Conservation (phyloP, 2,329 filamentous ascomycete genomes). For the Fusarium sororula region DNA sequence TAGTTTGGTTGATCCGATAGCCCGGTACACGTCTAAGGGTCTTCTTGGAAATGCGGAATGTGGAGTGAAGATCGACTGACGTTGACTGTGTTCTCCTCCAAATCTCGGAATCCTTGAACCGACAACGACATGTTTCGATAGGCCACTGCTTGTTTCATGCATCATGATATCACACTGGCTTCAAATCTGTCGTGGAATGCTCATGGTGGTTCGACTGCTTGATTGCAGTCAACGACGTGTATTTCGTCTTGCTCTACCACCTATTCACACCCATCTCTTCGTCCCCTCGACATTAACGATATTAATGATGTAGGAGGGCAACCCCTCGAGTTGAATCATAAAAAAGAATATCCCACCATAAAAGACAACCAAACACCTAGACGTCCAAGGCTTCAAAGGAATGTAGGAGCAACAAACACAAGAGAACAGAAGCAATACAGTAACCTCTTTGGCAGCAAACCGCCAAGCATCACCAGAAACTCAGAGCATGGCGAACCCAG, state of each 20-base stretch:
- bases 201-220: constrained; percentile 16
- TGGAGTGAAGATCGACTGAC: constrained; percentile 19
- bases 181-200: background rate
- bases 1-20: constrained; percentile 24
- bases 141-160: background rate
- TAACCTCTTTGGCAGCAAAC: background rate
- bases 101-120: background rate
- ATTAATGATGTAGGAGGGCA: constrained; percentile 32
- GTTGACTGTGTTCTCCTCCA: background rate
- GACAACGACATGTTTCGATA: background rate
- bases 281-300: constrained; percentile 26
- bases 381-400: constrained; percentile 41
- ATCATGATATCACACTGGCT: background rate
- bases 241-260: constrained; percentile 19
- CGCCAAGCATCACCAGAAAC: background rate
- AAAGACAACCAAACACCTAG: constrained; percentile 41
- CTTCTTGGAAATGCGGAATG: constrained; percentile 14
- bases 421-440: constrained; percentile 27
- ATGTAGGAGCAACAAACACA: constrained; percentile 36
- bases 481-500: constrained; percentile 54
- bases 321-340: constrained; percentile 19
- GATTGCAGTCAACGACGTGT: constrained; percentile 17
- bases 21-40: background rate
- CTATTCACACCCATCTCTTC: background rate
- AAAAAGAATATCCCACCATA: constrained; percentile 26